Evolutionary conservation across 345 rosid species (phyloP).

Genomic region (Adansonia digitata): DNA sequence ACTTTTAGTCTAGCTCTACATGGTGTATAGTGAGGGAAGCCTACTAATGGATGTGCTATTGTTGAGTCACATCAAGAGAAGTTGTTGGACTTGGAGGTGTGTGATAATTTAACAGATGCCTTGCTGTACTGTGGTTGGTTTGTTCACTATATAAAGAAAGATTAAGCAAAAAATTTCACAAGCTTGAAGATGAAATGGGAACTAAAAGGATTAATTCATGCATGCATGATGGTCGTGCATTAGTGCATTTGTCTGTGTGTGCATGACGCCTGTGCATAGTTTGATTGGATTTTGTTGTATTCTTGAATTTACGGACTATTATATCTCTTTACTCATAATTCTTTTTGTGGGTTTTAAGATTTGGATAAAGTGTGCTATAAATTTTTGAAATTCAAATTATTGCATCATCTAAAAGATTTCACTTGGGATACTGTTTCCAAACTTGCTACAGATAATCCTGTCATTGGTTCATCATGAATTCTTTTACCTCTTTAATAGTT

Average conservation of each 20-base stretch:
- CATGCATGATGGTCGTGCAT: neutral
- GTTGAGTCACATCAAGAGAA: neutral
- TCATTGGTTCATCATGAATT: neutral
- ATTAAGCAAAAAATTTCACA: neutral
- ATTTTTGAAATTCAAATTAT: neutral
- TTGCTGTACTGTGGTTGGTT: neutral
- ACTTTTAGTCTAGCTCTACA: neutral
- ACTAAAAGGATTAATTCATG: neutral
- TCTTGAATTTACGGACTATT: too few relatives aligned
- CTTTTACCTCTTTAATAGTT: conserved; percentile 4
- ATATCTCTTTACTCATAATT: neutral
- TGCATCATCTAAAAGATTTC: neutral
- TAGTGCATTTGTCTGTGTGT: neutral
- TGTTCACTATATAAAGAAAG: neutral
- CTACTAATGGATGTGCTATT: neutral
- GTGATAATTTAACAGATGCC: neutral
- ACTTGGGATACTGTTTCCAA: neutral
- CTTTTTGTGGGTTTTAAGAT: neutral
- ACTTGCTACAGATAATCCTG: neutral
- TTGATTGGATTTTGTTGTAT: neutral
- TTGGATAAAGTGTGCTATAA: neutral
- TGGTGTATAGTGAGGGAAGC: neutral
- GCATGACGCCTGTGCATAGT: neutral
- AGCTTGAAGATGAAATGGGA: neutral
- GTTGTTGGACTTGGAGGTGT: neutral